These are phyloP conservation scores for Mycena kentingensis DNA, from an alignment of 768 basidiomycete genomes.

Conservation along the genomic window DNA sequence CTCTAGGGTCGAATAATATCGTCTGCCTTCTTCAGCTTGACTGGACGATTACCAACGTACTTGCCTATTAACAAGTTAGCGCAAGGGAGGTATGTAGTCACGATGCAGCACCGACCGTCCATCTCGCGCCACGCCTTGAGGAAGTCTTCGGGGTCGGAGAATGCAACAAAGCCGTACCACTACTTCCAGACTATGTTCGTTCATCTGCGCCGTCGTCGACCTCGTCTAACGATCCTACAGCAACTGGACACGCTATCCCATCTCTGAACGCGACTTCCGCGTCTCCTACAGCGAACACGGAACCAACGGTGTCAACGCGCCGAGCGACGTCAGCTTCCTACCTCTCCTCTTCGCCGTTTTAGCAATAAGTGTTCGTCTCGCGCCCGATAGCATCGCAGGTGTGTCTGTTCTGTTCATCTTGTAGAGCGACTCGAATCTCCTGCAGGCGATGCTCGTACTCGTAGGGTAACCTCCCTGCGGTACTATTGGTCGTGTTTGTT, in stretches of 20 bases:
- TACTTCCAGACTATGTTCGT: constrained; percentile 77
- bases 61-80: constrained; percentile 63
- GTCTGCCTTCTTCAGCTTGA: constrained; percentile 94
- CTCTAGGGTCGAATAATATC: constrained; percentile 82
- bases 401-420: no score
- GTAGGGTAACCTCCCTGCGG: constrained; percentile 78
- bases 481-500: constrained; percentile 95
- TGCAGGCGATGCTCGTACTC: constrained; percentile 73
- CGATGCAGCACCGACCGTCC: no score
- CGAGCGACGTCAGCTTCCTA: constrained; percentile 79
- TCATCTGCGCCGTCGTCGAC: no score
- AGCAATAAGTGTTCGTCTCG: constrained; percentile 81
- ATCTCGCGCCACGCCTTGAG: constrained; percentile 99
- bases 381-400: no score
- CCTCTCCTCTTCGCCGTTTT: constrained; percentile 93
- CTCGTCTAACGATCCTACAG: no score
- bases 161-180: constrained; percentile 94
- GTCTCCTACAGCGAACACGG: constrained; percentile 64
- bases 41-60: constrained; percentile 97
- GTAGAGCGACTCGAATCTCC: no score
- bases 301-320: constrained; percentile 58
- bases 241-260: constrained; percentile 92
- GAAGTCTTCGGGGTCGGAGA: constrained; percentile 98
- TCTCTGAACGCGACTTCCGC: constrained; percentile 84
- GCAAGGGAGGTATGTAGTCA: constrained; percentile 26